Evolutionary conservation across 1,284 basidiomycete species (phyloP).

Genomic region (Pascua guehoae): DNA sequence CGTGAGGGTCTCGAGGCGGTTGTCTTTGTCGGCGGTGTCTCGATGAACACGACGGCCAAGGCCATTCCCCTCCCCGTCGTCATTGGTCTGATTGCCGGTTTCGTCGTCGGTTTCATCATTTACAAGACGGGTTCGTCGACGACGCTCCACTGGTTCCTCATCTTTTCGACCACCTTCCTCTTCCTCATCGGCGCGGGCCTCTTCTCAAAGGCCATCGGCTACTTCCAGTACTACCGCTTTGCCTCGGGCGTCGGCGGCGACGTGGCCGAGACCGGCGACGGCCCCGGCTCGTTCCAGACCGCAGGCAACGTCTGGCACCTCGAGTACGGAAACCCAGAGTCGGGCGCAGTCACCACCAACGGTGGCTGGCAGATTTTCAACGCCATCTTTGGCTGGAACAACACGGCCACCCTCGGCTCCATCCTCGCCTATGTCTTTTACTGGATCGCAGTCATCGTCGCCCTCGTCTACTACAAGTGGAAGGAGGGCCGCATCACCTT

Average conservation of each 20-base stretch:
- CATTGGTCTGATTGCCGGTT: slow-evolving; percentile 71
- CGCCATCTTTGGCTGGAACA: slow-evolving; percentile 50
- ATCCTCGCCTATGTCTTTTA: slow-evolving; percentile 73
- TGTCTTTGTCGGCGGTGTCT: slow-evolving; percentile 87
- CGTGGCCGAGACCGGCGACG: slow-evolving; percentile 63
- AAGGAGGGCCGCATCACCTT: slow-evolving; percentile 51
- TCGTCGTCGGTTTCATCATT: slow-evolving; percentile 56
- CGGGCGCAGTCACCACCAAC: slow-evolving; percentile 50
- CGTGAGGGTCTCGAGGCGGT: slow-evolving; percentile 92
- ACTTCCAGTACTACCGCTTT: slow-evolving; percentile 62
- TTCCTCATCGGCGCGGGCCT: slow-evolving; percentile 88
- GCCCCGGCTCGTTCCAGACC: slow-evolving; percentile 55
- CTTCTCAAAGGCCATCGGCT: slow-evolving; percentile 64
- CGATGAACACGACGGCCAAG: slow-evolving; percentile 70
- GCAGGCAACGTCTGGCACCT: slow-evolving; percentile 75
- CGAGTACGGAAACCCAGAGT: slow-evolving; percentile 71
- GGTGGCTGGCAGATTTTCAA: slow-evolving; percentile 50
- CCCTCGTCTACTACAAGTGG: slow-evolving; percentile 68
- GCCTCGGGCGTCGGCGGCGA: slow-evolving; percentile 61
- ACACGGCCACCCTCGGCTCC: slow-evolving; percentile 58
- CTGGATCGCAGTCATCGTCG: slow-evolving; percentile 67
- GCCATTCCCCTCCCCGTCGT: slow-evolving; percentile 87
- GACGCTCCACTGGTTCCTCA: slow-evolving; percentile 66
- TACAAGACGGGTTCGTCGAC: slow-evolving; percentile 50
- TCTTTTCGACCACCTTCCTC: slow-evolving; percentile 82